Evolutionary conservation across 2,329 filamentous ascomycete genomes (phyloP), one percentile per base, ranked within the genome.

Genomic region (Colletotrichum cuscutae): DNA sequence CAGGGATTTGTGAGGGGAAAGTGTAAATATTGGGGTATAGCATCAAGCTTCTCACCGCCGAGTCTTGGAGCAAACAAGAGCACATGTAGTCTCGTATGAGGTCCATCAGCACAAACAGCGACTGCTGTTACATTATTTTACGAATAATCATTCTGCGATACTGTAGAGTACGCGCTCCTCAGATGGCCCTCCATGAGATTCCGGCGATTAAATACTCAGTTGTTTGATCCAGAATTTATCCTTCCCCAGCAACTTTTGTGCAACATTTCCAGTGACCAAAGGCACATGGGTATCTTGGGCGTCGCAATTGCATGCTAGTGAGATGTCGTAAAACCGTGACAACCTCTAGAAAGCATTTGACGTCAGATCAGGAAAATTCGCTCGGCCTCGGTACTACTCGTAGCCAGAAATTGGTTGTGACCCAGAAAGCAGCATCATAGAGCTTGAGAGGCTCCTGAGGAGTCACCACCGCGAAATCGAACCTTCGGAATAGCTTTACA

Each of bases 401-500:
- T 7, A 78, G 11, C 60, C 73, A 75, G 58, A 78, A 77, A 28
- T 77, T 74, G 0, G 74, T 70, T n/a, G 74, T 75, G 2, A 77
- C 65, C 65, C 76, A 75, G 32, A 78, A 74, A 7, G 67, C 74
- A 3, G 73, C 74, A 46, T 76, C 73, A n/a, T 56, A 68, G 1
- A 76, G 68, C 4, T 68, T 72, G 8, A 76, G 52, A 6, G 77
- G 77, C 64, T 70, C 69, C 32, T 72, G 52, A 12, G 75, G 70
- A n/a, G 69, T 74, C 6, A 76, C 73, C 1, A 73, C 75, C n/a
- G 75, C 69, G 42, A 77, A 73, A 26, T 77, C 75, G 5, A 72
- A 77, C 4, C 72, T 73, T 12, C 76, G 63, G 4, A 77, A 42
- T 7, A 77, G n/a, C 76, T 77, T 79, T 53, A 81, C 80, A 30